Conservation (phyloP, 176 grass and related monocot genomes). For the Poa pratensis region DNA sequence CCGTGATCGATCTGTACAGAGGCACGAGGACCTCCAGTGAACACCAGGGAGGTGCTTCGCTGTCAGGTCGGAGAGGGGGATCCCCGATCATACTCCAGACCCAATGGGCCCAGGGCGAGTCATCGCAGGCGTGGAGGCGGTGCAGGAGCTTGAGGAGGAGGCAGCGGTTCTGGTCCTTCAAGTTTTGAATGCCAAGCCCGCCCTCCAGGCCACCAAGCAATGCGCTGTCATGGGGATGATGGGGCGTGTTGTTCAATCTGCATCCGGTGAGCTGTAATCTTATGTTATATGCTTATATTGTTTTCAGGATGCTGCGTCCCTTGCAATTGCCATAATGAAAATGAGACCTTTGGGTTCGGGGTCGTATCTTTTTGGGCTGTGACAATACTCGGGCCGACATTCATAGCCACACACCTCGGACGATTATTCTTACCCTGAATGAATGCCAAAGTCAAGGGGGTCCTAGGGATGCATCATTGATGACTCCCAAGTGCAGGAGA, state of each 20-base stretch:
- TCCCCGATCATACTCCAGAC: too few relatives aligned
- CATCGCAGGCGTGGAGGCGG: too few relatives aligned
- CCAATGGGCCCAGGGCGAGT: too few relatives aligned
- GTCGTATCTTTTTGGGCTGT: conserved; percentile 60
- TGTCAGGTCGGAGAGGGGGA: too few relatives aligned
- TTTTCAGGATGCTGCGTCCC: conserved; percentile 63
- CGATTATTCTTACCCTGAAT: neutral
- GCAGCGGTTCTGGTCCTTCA: too few relatives aligned
- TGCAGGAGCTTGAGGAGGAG: too few relatives aligned
- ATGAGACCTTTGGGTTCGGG: conserved; percentile 12
- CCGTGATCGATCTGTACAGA: too few relatives aligned
- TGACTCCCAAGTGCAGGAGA: too few relatives aligned
- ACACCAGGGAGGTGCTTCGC: too few relatives aligned
- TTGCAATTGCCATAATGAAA: conserved; percentile 66
- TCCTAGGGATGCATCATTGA: neutral
- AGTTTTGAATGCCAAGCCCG: too few relatives aligned
- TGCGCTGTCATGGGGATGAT: neutral
- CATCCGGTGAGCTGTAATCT: neutral
- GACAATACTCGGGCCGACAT: conserved; percentile 76
- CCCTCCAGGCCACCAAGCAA: too few relatives aligned
- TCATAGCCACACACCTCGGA: conserved; percentile 15
- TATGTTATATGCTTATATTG: neutral
- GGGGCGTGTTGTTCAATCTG: neutral
- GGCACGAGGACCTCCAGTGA: too few relatives aligned
- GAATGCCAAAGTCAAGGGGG: neutral